Conservation (phyloP, 1,284 basidiomycete genomes). For the Phellinidium pouzarii region DNA sequence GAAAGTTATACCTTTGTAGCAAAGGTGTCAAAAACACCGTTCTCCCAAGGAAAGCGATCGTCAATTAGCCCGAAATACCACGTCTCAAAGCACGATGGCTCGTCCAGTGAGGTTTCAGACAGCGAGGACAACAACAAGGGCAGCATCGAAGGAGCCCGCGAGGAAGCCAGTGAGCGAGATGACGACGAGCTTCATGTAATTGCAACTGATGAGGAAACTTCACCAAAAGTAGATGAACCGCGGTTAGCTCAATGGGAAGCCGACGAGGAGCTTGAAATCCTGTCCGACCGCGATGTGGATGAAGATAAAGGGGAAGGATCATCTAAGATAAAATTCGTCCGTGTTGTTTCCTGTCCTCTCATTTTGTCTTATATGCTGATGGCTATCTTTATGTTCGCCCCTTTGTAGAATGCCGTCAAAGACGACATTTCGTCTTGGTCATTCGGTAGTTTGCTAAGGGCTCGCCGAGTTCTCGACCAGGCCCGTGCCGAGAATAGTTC, state of each 20-base stretch:
- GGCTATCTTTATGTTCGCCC: conserved; percentile 20
- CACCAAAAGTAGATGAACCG: conserved; percentile 37
- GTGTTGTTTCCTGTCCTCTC: background rate
- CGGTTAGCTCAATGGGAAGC: conserved; percentile 52
- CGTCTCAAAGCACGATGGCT: too few relatives aligned
- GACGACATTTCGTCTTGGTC: conserved; percentile 49
- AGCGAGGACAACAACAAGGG: too few relatives aligned
- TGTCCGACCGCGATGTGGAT: conserved; percentile 27
- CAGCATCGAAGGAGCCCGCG: too few relatives aligned
- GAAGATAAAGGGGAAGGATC: conserved; percentile 19
- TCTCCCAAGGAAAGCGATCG: too few relatives aligned
- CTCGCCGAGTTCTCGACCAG: conserved; percentile 47
- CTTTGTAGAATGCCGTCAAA: conserved; percentile 23
- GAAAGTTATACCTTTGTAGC: too few relatives aligned
- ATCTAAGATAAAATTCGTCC: conserved; percentile 14
- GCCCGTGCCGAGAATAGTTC: conserved; percentile 32
- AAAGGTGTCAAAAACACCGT: too few relatives aligned
- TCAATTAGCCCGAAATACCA: too few relatives aligned
- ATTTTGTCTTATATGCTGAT: too few relatives aligned
- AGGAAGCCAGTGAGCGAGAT: background rate
- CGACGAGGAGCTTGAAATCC: conserved; percentile 37
- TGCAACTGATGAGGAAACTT: background rate
- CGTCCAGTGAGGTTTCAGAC: too few relatives aligned
- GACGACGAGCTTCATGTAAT: background rate
- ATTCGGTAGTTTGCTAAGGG: conserved; percentile 61